Evolutionary conservation across 257 asterid species (phyloP), one percentile per base, ranked within the genome.

Genomic region (Osmanthus fragrans): DNA sequence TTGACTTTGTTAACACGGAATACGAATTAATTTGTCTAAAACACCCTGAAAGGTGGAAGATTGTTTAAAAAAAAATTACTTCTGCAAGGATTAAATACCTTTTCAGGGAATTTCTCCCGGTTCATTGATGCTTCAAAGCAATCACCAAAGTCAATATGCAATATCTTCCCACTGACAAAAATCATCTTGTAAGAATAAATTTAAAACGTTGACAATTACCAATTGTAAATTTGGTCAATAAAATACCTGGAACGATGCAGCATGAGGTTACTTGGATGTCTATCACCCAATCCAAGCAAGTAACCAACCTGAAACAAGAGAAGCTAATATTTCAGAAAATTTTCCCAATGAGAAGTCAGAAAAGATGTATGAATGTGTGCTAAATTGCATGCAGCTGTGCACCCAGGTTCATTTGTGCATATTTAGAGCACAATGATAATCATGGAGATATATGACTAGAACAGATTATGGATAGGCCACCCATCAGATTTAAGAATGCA

Each of bases 111-210:
- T 82, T 96, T 96, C 86, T 96, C 98, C 45, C 99, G 87, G 85
- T 93, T 96, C 99, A 96, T 93, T 72, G 99, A 92, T 87, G 99
- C 99, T 89, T 96, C 99, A 89, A 96, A 96, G 90, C 99, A 96
- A 89, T 96, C 99, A 78, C 99, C 99, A 82, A 96, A 96, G 81
- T 96, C 98, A 19, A 96, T 96, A 82, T 96, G 99, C 92, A 96
- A 76, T 84, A 96, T 93, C 92, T 96, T 96, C 80, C 99, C 99
- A 88, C 99, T 94, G 94, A 77, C 69, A 81, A 51, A 85, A 73
- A 80, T n/a, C 60, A 71, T 32, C 25, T 45, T 68, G 40, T 36
- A 25, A 71, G 67, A 76, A 84, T 78, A 82, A 60, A 73, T 65
- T 3, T 34, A 72, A 60, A 77, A 47, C n/a, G 49, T 49, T 63